Evolutionary conservation across 176 grass and related monocot species (phyloP), one percentile per base, ranked within the genome.

Genomic region (Carex scoparia): DNA sequence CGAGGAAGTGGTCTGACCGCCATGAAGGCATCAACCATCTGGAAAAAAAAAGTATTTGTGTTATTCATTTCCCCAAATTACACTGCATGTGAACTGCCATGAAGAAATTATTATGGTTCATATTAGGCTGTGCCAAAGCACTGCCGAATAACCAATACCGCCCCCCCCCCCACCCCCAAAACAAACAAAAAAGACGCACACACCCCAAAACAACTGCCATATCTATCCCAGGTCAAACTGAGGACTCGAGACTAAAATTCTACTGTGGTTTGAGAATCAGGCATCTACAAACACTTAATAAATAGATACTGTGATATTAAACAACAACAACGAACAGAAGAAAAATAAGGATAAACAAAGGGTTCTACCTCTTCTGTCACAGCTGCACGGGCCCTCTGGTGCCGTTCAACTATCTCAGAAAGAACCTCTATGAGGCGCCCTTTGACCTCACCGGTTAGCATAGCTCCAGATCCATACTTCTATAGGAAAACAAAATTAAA

Each of bases 391-490:
- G 96, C 91, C 61, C 66, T 90, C 85, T 89, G 84, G 86, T 99
- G 96, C 44, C 91, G 88, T 71, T 86, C 88, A 72, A 99, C 96
- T 53, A 99, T 51, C 60, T 92, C 87, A 3, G 87, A 92, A 61
- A 99, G 84, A 48, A 95, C 84, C 11, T 60, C 19, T 55, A 91
- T 16, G 10, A 99, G 93, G 12, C 56, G 46, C 59, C 83, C 83
- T 79, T 99, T 99, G 15, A 95, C 91, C 70, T 99, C 93, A 85
- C 96, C 96, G 0, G 93, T 94, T 57, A 99, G 84, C 96, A 95
- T 89, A 27, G 64, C 82, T 73, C 96, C 93, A 69, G 91, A 85
- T 88, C 92, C 92, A 85, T 99, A 99, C 32, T 88, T 89, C 91
- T 99, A 87, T 18, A 65, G 57, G 28, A 78, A 73, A 37, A 54